Evolutionary conservation across 345 rosid genomes (phyloP).

Genomic region (Brassica incana): DNA sequence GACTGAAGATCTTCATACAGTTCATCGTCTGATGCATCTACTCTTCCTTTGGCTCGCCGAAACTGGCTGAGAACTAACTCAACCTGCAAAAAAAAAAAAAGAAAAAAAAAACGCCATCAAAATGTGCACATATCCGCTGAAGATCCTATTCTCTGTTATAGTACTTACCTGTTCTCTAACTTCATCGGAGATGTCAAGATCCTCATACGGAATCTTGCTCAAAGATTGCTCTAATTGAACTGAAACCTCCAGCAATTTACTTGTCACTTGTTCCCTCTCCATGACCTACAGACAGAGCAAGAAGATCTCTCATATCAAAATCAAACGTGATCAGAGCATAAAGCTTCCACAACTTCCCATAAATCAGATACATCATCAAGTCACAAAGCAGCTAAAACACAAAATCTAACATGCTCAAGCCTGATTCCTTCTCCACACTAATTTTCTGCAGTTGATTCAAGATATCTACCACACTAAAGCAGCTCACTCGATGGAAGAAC

Average conservation of each 20-base stretch:
- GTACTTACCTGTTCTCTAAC: conserved; percentile 86
- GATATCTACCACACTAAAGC: too few relatives aligned
- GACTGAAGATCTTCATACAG: conserved; percentile 64
- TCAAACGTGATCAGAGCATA: not conserved
- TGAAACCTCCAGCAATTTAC: conserved; percentile 66
- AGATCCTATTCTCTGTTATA: not conserved
- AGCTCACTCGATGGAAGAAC: not conserved
- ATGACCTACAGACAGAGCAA: conserved; percentile 57
- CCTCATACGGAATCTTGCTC: conserved; percentile 62
- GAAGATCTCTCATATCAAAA: conserved; percentile 18
- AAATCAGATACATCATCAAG: not conserved
- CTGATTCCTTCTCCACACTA: too few relatives aligned
- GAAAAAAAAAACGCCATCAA: conserved; percentile 14
- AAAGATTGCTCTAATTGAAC: conserved; percentile 68
- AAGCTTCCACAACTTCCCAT: not conserved
- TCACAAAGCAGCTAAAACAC: not conserved
- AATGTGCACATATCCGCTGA: not conserved
- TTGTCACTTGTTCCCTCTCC: conserved; percentile 76
- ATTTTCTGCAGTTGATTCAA: too few relatives aligned
- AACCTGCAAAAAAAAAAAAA: conserved; percentile 48
- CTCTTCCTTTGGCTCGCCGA: conserved; percentile 85
- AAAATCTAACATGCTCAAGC: conserved; percentile 2
- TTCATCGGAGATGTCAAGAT: conserved; percentile 92
- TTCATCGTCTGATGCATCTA: conserved; percentile 60
- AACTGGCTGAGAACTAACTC: conserved; percentile 90